These are phyloP conservation scores for Punctularia strigosozonata DNA, from an alignment of 768 basidiomycete genomes.

Conservation along the genomic window DNA sequence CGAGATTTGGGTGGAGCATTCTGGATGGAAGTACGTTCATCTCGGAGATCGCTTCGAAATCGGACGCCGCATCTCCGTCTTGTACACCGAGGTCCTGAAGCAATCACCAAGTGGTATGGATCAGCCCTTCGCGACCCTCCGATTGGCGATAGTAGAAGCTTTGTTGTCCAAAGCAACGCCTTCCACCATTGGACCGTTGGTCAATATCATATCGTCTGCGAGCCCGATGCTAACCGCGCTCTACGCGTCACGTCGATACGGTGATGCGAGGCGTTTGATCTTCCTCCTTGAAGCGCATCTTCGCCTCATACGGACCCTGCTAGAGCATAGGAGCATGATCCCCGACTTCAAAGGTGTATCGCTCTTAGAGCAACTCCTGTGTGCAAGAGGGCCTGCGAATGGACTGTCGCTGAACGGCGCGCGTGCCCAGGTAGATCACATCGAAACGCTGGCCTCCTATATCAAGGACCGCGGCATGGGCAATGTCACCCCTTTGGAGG, in stretches of 20 bases:
- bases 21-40: conserved; percentile 77
- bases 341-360: conserved; percentile 20
- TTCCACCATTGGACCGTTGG: conserved; percentile 71
- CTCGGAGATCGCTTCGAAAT: conserved; percentile 81
- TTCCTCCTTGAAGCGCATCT: conserved; percentile 60
- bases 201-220: conserved; percentile 56
- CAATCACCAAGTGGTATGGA: conserved; percentile 41
- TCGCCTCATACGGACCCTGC: conserved; percentile 43
- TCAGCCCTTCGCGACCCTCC: conserved; percentile 47
- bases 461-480: conserved; percentile 58
- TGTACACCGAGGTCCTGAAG: conserved; percentile 59
- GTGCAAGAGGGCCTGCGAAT: conserved; percentile 46
- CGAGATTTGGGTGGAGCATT: conserved; percentile 81
- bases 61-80: conserved; percentile 46
- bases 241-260: conserved; percentile 48
- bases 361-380: conserved; percentile 68
- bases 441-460: conserved; percentile 63
- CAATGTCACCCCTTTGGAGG: conserved; percentile 46
- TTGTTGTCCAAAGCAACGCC: conserved; percentile 67
- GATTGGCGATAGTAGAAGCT: conserved; percentile 54
- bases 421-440: conserved; percentile 48
- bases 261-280: conserved; percentile 59
- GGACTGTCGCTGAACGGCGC: conserved; percentile 29
- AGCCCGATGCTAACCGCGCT: conserved; percentile 46
- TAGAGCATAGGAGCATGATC: conserved; percentile 49